Evolutionary conservation across 1,284 basidiomycete genomes (phyloP).

Genomic region (Ustanciosporium gigantosporum): DNA sequence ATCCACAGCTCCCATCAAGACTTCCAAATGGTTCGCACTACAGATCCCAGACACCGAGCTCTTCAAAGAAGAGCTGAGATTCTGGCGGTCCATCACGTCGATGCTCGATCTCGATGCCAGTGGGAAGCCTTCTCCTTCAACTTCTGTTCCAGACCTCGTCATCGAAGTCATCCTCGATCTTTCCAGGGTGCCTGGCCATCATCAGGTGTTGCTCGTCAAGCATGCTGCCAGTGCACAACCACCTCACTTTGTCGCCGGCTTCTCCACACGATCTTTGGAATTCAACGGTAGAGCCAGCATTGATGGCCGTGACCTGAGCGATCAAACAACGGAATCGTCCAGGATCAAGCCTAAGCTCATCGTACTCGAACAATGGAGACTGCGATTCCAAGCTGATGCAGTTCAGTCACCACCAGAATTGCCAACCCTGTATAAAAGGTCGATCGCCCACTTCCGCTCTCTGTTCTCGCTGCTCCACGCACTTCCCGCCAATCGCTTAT

Average conservation of each 20-base stretch:
- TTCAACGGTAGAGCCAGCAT: constrained; percentile 5
- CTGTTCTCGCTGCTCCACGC: constrained; percentile 51
- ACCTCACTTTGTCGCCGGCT: not conserved
- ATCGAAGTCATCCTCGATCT: constrained; percentile 60
- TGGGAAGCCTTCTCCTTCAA: not conserved
- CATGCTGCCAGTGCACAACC: not conserved
- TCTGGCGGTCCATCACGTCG: constrained; percentile 52
- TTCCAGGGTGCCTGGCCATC: constrained; percentile 13
- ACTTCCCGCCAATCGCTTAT: constrained; percentile 50
- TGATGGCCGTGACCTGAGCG: constrained; percentile 9
- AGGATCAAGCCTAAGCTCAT: constrained; percentile 8
- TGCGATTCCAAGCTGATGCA: constrained; percentile 16
- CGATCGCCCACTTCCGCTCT: constrained; percentile 58
- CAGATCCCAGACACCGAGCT: constrained; percentile 58
- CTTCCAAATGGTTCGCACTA: constrained; percentile 59
- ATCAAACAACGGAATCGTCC: not conserved
- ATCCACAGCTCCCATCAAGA: constrained; percentile 6
- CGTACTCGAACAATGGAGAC: constrained; percentile 43
- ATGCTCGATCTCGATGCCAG: constrained; percentile 10
- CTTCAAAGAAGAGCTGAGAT: constrained; percentile 58
- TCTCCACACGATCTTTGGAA: not conserved
- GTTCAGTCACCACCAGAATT: constrained; percentile 37
- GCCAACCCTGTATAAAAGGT: constrained; percentile 59
- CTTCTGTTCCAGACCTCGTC: constrained; percentile 53
- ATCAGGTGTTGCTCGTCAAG: constrained; percentile 11